phyloP scores from a whole-genome alignment of 371 early-diverging fungal species.

The Mortierella sp. region DNA sequence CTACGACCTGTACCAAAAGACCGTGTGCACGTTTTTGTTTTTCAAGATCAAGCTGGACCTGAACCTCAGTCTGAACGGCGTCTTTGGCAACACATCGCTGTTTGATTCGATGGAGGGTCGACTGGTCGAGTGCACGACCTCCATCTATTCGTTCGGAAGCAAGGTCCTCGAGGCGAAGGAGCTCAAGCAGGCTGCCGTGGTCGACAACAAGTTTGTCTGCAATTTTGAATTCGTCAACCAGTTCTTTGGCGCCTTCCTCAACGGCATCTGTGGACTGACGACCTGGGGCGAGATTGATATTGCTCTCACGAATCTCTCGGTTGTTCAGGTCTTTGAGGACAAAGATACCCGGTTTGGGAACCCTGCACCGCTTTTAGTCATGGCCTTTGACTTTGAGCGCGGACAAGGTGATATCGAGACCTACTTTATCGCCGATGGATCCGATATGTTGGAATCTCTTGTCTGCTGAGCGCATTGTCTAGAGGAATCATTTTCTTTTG shows the following conservation, averaged over 20 bases:
- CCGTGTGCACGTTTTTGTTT: slow-evolving; percentile 47
- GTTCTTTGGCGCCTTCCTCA: slow-evolving; percentile 71
- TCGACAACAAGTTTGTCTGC: slow-evolving; percentile 65
- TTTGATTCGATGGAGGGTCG: slow-evolving; percentile 69
- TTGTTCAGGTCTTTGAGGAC: slow-evolving; percentile 71
- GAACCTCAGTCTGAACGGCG: slow-evolving; percentile 36
- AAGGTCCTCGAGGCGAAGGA: slow-evolving; percentile 74
- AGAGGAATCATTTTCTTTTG: background rate
- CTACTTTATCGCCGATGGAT: slow-evolving; percentile 49
- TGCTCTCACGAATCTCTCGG: slow-evolving; percentile 67
- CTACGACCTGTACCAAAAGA: slow-evolving; percentile 48
- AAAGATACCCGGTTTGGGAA: slow-evolving; percentile 47
- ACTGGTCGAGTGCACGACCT: slow-evolving; percentile 73
- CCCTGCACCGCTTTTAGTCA: slow-evolving; percentile 60
- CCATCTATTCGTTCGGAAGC: slow-evolving; percentile 75
- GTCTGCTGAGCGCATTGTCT: slow-evolving; percentile 16
- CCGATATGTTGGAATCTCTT: slow-evolving; percentile 47
- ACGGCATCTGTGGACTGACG: slow-evolving; percentile 63
- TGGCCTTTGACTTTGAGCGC: slow-evolving; percentile 71
- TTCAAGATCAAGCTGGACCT: slow-evolving; percentile 48
- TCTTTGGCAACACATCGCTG: slow-evolving; percentile 59
- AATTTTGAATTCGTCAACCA: slow-evolving; percentile 73
- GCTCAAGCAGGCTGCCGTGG: slow-evolving; percentile 65
- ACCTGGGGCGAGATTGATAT: slow-evolving; percentile 69
- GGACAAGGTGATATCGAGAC: slow-evolving; percentile 63